Percentiles rank a stretch among this genome's conserved stretches.
Conservation (phyloP, 441 rosid genomes). For the Erodium texanum region DNA sequence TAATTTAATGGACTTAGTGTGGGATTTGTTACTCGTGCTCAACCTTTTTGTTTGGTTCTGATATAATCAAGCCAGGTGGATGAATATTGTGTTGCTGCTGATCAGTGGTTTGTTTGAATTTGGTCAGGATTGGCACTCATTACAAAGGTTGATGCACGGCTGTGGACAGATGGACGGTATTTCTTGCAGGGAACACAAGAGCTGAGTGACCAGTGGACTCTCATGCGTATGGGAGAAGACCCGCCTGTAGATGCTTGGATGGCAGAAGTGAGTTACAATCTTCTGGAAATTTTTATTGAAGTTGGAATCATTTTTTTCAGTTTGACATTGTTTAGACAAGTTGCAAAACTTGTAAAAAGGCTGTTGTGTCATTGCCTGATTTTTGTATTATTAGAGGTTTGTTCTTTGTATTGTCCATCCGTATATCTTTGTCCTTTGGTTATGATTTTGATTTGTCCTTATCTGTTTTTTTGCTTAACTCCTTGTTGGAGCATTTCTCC, state of each 20-base stretch:
- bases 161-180: conserved; percentile 95
- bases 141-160: conserved; percentile 55
- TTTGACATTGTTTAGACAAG: neutral
- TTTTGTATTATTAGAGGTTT: neutral
- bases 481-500: neutral
- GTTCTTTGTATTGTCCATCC: neutral
- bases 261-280: conserved; percentile 51
- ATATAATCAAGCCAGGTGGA: neutral
- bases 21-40: neutral
- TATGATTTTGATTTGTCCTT: neutral
- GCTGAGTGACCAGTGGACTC: conserved; percentile 74
- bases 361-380: neutral
- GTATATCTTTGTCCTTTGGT: neutral
- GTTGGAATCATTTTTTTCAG: neutral
- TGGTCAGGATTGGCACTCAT: conserved; percentile 69
- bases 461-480: neutral
- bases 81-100: conserved; percentile 2
- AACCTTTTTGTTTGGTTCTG: neutral
- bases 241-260: conserved; percentile 75
- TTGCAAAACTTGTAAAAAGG: neutral
- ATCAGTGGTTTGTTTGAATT: conserved; percentile 8
- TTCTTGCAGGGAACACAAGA: conserved; percentile 74
- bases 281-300: neutral
- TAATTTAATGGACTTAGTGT: neutral
- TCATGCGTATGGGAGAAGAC: conserved; percentile 92